Percentiles rank a stretch among this genome's conserved stretches.
Evolutionary conservation across 257 asterid genomes (phyloP).

Genomic region (Anisodus tanguticus): DNA sequence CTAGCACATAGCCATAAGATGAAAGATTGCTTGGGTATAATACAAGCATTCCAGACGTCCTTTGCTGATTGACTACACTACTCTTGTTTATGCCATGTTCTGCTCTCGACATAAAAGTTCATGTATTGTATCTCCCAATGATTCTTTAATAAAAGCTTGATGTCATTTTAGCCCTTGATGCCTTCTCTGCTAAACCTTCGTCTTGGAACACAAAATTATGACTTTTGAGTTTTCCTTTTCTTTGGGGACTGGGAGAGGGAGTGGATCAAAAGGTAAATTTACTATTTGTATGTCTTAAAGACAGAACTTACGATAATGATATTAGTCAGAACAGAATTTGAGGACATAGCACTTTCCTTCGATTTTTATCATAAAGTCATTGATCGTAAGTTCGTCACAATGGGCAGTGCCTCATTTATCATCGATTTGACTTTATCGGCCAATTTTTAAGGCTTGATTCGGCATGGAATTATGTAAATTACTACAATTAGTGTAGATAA

Average conservation of each 20-base stretch:
- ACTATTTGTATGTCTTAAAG: background rate
- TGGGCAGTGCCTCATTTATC: no score
- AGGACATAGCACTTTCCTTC: background rate
- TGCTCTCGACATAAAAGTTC: conserved; percentile 4
- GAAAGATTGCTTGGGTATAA: no score
- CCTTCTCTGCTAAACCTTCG: background rate
- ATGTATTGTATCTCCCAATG: conserved; percentile 5
- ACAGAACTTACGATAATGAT: background rate
- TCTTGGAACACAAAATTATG: background rate
- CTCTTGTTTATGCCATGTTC: background rate
- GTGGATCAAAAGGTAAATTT: background rate
- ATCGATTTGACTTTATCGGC: background rate
- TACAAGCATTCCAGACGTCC: no score
- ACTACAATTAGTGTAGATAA: no score
- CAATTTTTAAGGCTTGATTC: background rate
- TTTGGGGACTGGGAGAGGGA: background rate
- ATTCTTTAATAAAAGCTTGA: background rate
- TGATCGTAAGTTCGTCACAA: no score
- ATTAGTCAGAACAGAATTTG: background rate
- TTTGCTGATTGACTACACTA: background rate
- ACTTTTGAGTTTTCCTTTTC: background rate
- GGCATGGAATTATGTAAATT: background rate
- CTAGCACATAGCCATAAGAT: no score
- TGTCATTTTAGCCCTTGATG: background rate
- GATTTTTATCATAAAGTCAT: background rate